Evolutionary conservation across 495 filamentous ascomycete genomes (phyloP), one percentile per base, ranked within the genome.

Genomic region (Aspergillus leporis): DNA sequence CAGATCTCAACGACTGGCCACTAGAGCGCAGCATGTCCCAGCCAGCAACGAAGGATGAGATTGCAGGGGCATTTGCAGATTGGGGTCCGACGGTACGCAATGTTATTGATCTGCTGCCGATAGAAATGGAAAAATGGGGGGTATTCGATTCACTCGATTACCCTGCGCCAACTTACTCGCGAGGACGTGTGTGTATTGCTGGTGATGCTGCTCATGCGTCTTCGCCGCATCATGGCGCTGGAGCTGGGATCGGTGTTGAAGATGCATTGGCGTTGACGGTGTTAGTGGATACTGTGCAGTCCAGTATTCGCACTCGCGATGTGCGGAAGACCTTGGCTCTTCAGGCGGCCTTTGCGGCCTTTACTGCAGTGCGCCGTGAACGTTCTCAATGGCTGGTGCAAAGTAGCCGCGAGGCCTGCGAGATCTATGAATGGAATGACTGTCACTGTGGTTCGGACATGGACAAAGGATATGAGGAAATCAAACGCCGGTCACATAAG

Each of bases 191-290:
- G 1, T 78, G 76, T 40, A 46, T 85, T 22, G 79, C 81, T 0
- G 81, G 82, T 0, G 81, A 84, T 53, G 76, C 77, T 4, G 77
- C 78, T 3, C 77, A 80, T 59, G 75, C 75, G 4, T 58, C 71
- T 0, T 55, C 68, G 0, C 78, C 78, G 21, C 74, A 81, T 62
- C 74, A 85, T 2, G 84, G 84, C 0, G 77, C 83, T 1, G 84
- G 84, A 0, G 84, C 79, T 0, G 81, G 81, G 0, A 70, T 83
- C 57, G 82, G 81, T 0, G 71, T 85, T 32, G 83, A 87, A 61
- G 83, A 85, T 62, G 79, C 71, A 1, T 48, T 81, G 32, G 74
- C 74, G 14, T 64, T 83, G 6, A 64, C 72, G 4, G 69, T 30
- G 3, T 6, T 82, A 40, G 47, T 83, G 13, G 61, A 60, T 21